Evolutionary conservation across 441 rosid species (phyloP).

Genomic region (Adansonia rubrostipa): DNA sequence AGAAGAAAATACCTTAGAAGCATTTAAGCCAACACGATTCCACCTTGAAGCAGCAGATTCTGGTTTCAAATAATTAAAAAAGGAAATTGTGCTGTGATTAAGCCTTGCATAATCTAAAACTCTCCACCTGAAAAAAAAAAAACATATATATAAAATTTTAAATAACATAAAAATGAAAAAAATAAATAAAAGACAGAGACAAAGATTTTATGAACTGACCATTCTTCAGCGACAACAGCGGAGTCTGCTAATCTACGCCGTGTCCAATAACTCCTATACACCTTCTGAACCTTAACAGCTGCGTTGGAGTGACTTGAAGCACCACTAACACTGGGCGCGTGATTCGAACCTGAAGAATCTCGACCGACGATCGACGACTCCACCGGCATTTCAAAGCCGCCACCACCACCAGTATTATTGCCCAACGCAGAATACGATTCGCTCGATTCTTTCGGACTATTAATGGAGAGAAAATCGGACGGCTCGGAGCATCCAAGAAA

Average conservation of each 20-base stretch:
- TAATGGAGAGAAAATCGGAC: conserved; percentile 3
- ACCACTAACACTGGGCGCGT: conserved; percentile 26
- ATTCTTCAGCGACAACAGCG: conserved; percentile 89
- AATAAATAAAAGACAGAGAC: background rate
- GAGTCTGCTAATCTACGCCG: conserved; percentile 91
- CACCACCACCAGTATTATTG: background rate
- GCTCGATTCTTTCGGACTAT: conserved; percentile 1
- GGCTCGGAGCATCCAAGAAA: conserved; percentile 18
- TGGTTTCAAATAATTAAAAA: conserved; percentile 66
- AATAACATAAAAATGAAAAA: background rate
- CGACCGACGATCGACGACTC: conserved; percentile 26
- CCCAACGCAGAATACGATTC: background rate
- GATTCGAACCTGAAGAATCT: background rate
- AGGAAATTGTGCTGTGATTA: conserved; percentile 77
- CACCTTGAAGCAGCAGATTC: conserved; percentile 79
- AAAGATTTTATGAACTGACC: conserved; percentile 45
- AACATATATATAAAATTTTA: background rate
- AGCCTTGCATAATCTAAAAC: conserved; percentile 80
- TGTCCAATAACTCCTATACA: conserved; percentile 85
- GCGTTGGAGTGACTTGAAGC: conserved; percentile 32
- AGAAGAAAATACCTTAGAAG: conserved; percentile 65
- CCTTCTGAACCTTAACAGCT: conserved; percentile 81
- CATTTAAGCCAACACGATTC: conserved; percentile 73
- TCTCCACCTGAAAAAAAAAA: conserved; percentile 66
- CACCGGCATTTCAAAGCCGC: conserved; percentile 9